Percentiles rank a stretch among this genome's conserved stretches.
phyloP scores from a whole-genome alignment of 2,329 filamentous ascomycete genomes.

The Trichophyton benhamiae region DNA sequence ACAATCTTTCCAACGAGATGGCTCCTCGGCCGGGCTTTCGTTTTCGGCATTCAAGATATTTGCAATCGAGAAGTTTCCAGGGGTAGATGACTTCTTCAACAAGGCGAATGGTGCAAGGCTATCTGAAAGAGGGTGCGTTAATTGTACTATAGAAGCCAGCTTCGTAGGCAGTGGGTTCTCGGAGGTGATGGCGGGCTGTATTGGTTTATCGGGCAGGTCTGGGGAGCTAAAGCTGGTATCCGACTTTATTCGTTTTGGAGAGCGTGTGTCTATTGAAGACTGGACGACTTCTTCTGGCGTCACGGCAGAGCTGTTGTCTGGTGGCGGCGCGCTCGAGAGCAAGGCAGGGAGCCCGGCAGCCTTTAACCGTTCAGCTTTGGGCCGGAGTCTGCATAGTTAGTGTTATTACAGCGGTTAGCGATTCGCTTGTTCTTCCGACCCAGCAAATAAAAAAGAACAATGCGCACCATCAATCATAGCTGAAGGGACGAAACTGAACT shows the following conservation, averaged over 20 bases:
- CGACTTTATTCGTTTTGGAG: background rate
- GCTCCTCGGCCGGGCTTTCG: constrained; percentile 6
- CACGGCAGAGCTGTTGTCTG: background rate
- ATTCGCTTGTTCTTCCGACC: background rate
- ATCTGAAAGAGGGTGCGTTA: constrained; percentile 5
- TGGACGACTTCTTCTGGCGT: background rate
- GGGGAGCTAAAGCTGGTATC: background rate
- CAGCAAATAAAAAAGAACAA: background rate
- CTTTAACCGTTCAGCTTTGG: constrained; percentile 13
- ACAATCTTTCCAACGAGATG: background rate
- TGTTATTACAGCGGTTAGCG: background rate
- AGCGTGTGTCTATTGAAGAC: background rate
- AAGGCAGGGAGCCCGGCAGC: constrained; percentile 1
- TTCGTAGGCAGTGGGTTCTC: background rate
- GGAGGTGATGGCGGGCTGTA: background rate
- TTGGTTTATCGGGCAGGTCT: background rate
- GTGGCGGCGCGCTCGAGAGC: constrained; percentile 2
- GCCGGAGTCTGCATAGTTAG: constrained; percentile 12
- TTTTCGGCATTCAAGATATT: constrained; percentile 16
- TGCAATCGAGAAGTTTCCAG: constrained; percentile 15
- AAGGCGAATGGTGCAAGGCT: constrained; percentile 14
- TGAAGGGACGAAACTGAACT: background rate
- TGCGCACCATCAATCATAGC: background rate
- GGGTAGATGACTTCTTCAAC: constrained; percentile 19
- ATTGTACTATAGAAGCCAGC: background rate